Evolutionary conservation across 306 rosid genomes (phyloP).

Genomic region (Prunus campanulata): DNA sequence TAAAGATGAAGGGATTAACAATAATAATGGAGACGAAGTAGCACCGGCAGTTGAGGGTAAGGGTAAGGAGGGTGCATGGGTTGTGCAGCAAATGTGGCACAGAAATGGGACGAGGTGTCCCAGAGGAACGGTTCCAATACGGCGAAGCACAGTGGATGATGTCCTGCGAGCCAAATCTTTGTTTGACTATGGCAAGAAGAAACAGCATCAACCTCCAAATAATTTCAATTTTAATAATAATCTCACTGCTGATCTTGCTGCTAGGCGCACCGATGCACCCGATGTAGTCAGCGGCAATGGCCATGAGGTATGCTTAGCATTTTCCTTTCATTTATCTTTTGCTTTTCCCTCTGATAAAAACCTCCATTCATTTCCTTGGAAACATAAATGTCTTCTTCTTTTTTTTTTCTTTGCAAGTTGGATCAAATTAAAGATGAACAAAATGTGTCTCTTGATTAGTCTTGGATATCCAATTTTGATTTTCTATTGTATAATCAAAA

Average conservation of each 20-base stretch:
- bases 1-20: neutral
- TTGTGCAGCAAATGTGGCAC: slow-evolving; percentile 68
- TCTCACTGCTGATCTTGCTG: neutral
- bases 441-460: neutral
- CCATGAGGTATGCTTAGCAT: slow-evolving; percentile 53
- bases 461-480: too few species aligned
- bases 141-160: slow-evolving; percentile 58
- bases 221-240: neutral
- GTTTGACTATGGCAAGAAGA: slow-evolving; percentile 80
- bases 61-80: slow-evolving; percentile 27
- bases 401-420: neutral
- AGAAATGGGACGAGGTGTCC: slow-evolving; percentile 79
- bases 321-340: neutral
- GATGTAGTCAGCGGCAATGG: slow-evolving; percentile 72
- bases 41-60: neutral
- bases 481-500: neutral
- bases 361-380: neutral
- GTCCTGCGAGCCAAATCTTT: slow-evolving; percentile 79
- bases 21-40: neutral
- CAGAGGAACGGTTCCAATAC: slow-evolving; percentile 74
- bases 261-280: slow-evolving; percentile 48
- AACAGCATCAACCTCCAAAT: neutral
- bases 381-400: neutral
- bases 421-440: neutral
- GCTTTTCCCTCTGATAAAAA: neutral